Conservation (phyloP, 345 rosid genomes). For the Gossypium thurberi region DNA sequence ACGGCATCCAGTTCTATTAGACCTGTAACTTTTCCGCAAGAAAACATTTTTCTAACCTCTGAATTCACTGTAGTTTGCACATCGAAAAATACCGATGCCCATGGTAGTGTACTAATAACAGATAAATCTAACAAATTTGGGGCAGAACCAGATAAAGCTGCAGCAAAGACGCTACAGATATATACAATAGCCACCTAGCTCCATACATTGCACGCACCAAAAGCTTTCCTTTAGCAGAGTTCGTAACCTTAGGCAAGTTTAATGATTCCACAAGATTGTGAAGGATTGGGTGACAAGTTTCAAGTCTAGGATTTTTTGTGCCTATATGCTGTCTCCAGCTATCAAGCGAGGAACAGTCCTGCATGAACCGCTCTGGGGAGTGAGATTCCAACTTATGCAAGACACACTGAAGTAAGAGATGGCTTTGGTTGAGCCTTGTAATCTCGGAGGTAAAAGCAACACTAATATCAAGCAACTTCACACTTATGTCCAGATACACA, state of each 20-base stretch:
- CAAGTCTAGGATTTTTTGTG: conserved; percentile 58
- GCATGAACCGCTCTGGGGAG: conserved; percentile 37
- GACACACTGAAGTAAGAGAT: conserved; percentile 62
- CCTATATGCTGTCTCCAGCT: conserved; percentile 68
- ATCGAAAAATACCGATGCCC: conserved; percentile 52
- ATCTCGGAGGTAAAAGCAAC: conserved; percentile 78
- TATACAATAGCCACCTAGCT: conserved; percentile 69
- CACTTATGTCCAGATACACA: conserved; percentile 79
- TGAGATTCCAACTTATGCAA: conserved; percentile 54
- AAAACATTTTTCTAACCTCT: conserved; percentile 38
- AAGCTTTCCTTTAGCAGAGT: conserved; percentile 81
- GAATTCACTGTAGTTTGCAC: conserved; percentile 50
- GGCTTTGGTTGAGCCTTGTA: conserved; percentile 66
- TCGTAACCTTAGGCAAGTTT: conserved; percentile 74
- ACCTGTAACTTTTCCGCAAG: conserved; percentile 30
- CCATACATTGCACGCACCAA: conserved; percentile 86
- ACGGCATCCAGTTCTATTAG: conserved; percentile 64
- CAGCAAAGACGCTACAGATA: conserved; percentile 64
- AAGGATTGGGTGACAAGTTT: conserved; percentile 50
- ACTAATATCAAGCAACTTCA: conserved; percentile 78
- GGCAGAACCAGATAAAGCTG: conserved; percentile 66
- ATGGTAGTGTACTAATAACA: conserved; percentile 37
- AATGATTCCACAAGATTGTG: conserved; percentile 48
- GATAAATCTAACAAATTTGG: conserved; percentile 46
- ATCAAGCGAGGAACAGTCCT: conserved; percentile 60